Evolutionary conservation across 148 eudicot genomes (phyloP).

Genomic region (Hydrangea macrophylla): DNA sequence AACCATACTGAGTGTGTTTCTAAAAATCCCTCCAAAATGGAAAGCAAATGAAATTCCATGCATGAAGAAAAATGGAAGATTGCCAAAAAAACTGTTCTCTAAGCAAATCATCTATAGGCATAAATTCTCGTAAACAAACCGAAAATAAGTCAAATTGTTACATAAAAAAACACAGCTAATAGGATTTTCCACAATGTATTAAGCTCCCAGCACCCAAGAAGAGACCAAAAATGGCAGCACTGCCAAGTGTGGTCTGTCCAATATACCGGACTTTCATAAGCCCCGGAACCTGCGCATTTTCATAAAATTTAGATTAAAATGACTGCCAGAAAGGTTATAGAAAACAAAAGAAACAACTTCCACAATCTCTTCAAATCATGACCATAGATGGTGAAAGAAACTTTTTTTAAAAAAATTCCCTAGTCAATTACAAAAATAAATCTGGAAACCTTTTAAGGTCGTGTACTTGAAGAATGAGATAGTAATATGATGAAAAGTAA

Average conservation of each 20-base stretch:
- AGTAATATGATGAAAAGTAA: too few species aligned
- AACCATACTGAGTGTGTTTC: not conserved
- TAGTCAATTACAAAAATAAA: too few species aligned
- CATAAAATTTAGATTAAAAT: not conserved
- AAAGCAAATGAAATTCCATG: not conserved
- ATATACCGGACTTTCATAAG: slow-evolving; percentile 72
- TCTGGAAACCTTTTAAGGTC: too few species aligned
- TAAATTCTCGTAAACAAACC: slow-evolving; percentile 12
- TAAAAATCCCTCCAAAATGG: not conserved
- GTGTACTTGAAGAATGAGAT: too few species aligned
- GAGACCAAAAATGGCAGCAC: slow-evolving; percentile 90
- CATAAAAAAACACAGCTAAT: slow-evolving; percentile 22
- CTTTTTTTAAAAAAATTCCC: too few species aligned
- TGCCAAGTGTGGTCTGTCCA: slow-evolving; percentile 89
- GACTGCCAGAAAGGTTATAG: not conserved
- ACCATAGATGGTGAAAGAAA: not conserved
- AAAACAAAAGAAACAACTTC: not conserved
- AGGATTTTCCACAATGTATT: slow-evolving; percentile 89
- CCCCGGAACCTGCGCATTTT: slow-evolving; percentile 73
- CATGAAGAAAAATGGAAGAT: not conserved
- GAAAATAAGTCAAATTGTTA: not conserved
- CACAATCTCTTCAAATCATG: not conserved
- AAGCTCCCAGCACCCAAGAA: slow-evolving; percentile 96
- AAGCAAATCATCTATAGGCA: slow-evolving; percentile 3
- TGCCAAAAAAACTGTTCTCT: not conserved